These are phyloP conservation scores for Brettanomyces anomalus DNA, from an alignment of 805 yeast species.

Conservation along the genomic window DNA sequence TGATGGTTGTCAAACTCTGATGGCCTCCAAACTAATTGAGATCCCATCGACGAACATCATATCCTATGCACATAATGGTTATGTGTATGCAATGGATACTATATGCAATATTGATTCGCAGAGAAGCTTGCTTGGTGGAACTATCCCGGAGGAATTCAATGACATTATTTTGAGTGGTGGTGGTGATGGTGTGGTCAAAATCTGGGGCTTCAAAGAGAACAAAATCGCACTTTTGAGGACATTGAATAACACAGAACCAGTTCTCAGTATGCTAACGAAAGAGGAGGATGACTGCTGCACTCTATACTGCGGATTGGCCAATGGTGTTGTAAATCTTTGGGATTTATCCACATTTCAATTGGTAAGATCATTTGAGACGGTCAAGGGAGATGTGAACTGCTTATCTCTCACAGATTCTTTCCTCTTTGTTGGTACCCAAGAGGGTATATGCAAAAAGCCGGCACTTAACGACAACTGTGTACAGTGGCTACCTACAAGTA, in stretches of 20 bases:
- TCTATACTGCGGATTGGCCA: slow-evolving; percentile 73
- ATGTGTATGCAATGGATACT: slow-evolving; percentile 60
- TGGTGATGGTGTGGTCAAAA: slow-evolving; percentile 82
- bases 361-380: slow-evolving; percentile 34
- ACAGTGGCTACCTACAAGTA: not conserved
- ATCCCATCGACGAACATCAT: slow-evolving; percentile 58
- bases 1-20: not conserved
- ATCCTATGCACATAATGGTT: slow-evolving; percentile 87
- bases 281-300: slow-evolving; percentile 51
- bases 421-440: slow-evolving; percentile 51
- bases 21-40: slow-evolving; percentile 41
- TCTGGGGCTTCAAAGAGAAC: slow-evolving; percentile 50
- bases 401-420: slow-evolving; percentile 47
- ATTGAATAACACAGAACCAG: slow-evolving; percentile 58
- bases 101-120: slow-evolving; percentile 16
- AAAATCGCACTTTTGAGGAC: slow-evolving; percentile 23
- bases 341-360: slow-evolving; percentile 77
- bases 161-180: slow-evolving; percentile 61
- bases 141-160: slow-evolving; percentile 19
- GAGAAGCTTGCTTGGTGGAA: slow-evolving; percentile 14
- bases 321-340: slow-evolving; percentile 75
- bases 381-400: slow-evolving; percentile 48
- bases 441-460: slow-evolving; percentile 15
- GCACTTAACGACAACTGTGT: not conserved
- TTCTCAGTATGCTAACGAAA: slow-evolving; percentile 51